Evolutionary conservation across 345 rosid genomes (phyloP).

Genomic region (Raphanus sativus): DNA sequence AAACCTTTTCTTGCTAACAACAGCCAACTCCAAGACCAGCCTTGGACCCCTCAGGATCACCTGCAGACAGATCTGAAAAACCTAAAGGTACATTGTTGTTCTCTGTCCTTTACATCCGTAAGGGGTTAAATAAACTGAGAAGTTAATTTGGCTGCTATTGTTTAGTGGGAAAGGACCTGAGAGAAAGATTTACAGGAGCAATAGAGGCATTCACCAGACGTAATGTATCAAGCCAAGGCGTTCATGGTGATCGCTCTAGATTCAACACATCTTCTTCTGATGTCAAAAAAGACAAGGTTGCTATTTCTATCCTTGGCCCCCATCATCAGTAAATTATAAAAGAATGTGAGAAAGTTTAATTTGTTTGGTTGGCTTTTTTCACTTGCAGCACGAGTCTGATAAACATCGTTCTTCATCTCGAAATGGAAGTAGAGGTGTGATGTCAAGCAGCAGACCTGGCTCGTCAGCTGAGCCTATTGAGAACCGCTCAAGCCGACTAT

Average conservation of each 20-base stretch:
- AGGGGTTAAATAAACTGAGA: no score
- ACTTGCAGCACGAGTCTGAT: constrained; percentile 66
- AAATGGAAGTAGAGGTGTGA: constrained; percentile 66
- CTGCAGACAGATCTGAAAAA: constrained; percentile 74
- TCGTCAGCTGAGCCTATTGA: constrained; percentile 80
- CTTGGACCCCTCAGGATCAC: constrained; percentile 57
- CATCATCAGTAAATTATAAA: not conserved
- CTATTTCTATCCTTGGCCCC: constrained; percentile 20
- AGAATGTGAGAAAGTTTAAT: constrained; percentile 17
- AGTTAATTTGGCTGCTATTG: not conserved
- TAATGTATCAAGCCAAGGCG: constrained; percentile 56
- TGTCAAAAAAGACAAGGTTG: constrained; percentile 59
- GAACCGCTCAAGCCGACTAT: constrained; percentile 58
- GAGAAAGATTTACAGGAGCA: constrained; percentile 78
- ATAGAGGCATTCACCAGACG: constrained; percentile 78
- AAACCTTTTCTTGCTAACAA: constrained; percentile 1
- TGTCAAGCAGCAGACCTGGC: constrained; percentile 60
- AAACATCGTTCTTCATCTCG: constrained; percentile 59
- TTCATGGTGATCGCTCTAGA: constrained; percentile 43
- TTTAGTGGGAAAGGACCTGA: constrained; percentile 77
- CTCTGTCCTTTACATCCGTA: not conserved
- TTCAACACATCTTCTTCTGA: constrained; percentile 52
- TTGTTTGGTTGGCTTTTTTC: constrained; percentile 17
- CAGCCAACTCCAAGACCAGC: constrained; percentile 65
- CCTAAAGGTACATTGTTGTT: constrained; percentile 55